Percentiles rank a stretch among this genome's conserved stretches.
These are phyloP conservation scores for Magnaporthiopsis rhizophila DNA, from an alignment of 2,329 filamentous ascomycete genomes.

Conservation along the genomic window DNA sequence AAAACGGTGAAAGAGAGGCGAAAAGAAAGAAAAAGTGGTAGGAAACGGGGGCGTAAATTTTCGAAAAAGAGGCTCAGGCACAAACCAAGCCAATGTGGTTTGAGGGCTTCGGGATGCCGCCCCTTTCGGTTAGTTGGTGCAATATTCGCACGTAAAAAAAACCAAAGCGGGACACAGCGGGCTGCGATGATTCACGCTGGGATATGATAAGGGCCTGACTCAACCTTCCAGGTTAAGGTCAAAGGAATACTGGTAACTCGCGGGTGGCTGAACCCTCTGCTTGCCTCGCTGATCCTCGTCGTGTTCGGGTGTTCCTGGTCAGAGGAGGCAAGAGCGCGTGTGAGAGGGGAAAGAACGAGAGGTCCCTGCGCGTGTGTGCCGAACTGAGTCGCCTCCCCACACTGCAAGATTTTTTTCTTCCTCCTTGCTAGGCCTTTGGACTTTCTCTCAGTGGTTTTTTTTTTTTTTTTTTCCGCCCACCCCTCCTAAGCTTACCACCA, in stretches of 20 bases:
- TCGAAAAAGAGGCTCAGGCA: neutral
- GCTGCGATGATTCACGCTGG: neutral
- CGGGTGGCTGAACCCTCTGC: neutral
- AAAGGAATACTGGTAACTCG: neutral
- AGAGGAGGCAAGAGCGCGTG: neutral
- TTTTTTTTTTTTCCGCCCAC: slow-evolving; percentile 1
- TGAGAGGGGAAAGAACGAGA: neutral
- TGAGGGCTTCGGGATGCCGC: too few relatives aligned
- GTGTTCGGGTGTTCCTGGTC: neutral
- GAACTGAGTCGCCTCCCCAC: neutral
- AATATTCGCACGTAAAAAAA: neutral
- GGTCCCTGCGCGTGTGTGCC: neutral
- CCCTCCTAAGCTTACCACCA: neutral
- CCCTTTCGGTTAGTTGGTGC: neutral
- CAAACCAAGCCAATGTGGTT: neutral
- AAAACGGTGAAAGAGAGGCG: neutral
- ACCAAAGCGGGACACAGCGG: neutral
- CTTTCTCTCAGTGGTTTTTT: neutral
- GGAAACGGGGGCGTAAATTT: neutral
- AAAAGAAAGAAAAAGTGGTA: neutral
- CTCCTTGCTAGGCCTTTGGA: neutral
- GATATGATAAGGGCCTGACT: neutral
- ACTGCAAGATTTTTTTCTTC: neutral
- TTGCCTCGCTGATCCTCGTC: neutral
- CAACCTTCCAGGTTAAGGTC: neutral